A percentile compares a stretch with the other conserved stretches of the same genome.
phyloP scores from a whole-genome alignment of 495 filamentous ascomycete species.

The Aspergillus egyptiacus region DNA sequence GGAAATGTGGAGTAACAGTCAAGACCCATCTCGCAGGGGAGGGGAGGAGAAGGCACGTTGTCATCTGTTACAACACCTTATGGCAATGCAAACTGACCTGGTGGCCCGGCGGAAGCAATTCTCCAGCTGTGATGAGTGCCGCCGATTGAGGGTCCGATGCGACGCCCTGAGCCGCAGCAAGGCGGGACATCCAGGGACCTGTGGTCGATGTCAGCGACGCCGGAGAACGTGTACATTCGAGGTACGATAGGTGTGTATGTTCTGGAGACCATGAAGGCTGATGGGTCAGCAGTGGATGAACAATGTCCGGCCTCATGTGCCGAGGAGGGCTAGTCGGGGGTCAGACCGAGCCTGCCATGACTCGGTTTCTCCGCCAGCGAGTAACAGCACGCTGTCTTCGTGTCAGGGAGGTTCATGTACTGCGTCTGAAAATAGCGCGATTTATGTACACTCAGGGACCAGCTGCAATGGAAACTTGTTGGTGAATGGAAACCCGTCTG shows the following conservation, averaged over 20 bases:
- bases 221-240: neutral
- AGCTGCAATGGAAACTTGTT: too few species aligned
- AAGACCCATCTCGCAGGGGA: too few species aligned
- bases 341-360: neutral
- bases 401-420: too few species aligned
- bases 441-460: neutral
- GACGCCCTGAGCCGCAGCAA: neutral
- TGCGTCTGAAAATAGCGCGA: too few species aligned
- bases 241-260: neutral
- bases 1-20: too few species aligned
- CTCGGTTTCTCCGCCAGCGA: neutral
- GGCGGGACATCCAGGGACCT: neutral
- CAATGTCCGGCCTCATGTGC: neutral
- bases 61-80: too few species aligned
- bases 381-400: neutral
- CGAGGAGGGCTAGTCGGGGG: neutral
- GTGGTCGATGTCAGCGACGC: neutral
- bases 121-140: slow-evolving; percentile 10
- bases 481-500: too few species aligned
- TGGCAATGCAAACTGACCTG: neutral
- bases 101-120: slow-evolving; percentile 8
- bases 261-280: too few species aligned
- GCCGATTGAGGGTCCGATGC: slow-evolving; percentile 1
- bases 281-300: slow-evolving; percentile 7
- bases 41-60: too few species aligned